Percentiles rank a stretch among this genome's conserved stretches.
phyloP scores from a whole-genome alignment of 768 basidiomycete genomes.

The Butyriboletus loyo region DNA sequence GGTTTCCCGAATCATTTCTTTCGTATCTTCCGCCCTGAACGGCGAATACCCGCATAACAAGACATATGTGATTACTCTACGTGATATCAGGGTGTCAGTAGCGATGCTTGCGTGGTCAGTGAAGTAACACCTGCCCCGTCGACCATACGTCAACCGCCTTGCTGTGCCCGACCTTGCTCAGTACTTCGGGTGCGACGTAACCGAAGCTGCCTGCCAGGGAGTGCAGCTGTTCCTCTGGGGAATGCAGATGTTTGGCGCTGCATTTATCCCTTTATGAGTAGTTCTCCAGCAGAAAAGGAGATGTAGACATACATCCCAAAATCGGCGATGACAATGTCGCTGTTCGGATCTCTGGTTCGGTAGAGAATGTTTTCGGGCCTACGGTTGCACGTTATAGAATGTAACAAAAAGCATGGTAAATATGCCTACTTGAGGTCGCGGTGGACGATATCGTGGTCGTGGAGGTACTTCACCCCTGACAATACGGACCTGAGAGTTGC shows the following conservation, averaged over 20 bases:
- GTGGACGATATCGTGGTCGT: slow-evolving; percentile 91
- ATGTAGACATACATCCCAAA: slow-evolving; percentile 80
- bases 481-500: slow-evolving; percentile 60
- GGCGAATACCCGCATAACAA: slow-evolving; percentile 94
- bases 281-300: neutral
- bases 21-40: slow-evolving; percentile 80
- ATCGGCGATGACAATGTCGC: slow-evolving; percentile 93
- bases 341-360: slow-evolving; percentile 67
- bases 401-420: neutral
- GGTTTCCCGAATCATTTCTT: slow-evolving; percentile 79
- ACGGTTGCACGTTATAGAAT: neutral
- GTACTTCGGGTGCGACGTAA: slow-evolving; percentile 89
- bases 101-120: neutral
- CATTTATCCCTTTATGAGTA: neutral
- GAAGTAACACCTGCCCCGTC: slow-evolving; percentile 60
- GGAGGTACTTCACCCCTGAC: slow-evolving; percentile 85
- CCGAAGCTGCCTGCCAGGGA: slow-evolving; percentile 80
- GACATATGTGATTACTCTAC: slow-evolving; percentile 91
- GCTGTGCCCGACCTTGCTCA: slow-evolving; percentile 79
- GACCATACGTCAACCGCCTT: slow-evolving; percentile 95
- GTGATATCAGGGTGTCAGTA: neutral
- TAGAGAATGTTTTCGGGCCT: slow-evolving; percentile 97
- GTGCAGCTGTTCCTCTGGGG: slow-evolving; percentile 65
- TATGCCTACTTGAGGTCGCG: slow-evolving; percentile 82
- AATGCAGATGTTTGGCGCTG: slow-evolving; percentile 81